Evolutionary conservation across 768 basidiomycete genomes (phyloP).

Genomic region (Botryobasidium botryosum): DNA sequence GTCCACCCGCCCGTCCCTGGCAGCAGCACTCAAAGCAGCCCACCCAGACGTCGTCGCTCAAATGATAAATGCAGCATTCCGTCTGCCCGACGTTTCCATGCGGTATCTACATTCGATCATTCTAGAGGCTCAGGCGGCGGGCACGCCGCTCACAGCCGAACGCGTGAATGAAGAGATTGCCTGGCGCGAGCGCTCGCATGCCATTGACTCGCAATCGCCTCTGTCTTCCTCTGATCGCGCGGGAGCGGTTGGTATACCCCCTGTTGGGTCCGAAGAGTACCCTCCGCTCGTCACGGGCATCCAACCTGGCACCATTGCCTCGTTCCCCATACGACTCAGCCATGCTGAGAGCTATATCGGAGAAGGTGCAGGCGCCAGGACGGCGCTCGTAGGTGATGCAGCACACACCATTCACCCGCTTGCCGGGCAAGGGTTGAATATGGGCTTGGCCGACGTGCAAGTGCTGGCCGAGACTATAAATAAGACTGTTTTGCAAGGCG

Average conservation of each 20-base stretch:
- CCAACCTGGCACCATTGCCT: constrained; percentile 58
- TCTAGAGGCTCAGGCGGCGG: constrained; percentile 34
- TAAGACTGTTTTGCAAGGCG: constrained; percentile 38
- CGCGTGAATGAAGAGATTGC: constrained; percentile 43
- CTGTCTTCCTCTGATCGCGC: constrained; percentile 17
- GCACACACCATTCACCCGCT: constrained; percentile 91
- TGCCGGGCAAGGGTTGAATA: constrained; percentile 89
- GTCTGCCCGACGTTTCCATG: constrained; percentile 59
- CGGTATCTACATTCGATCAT: constrained; percentile 46
- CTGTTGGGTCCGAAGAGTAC: constrained; percentile 38
- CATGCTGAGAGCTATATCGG: constrained; percentile 83
- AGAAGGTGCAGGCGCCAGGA: constrained; percentile 44
- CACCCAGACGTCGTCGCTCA: constrained; percentile 43
- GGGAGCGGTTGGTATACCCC: constrained; percentile 35
- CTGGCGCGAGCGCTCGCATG: constrained; percentile 60
- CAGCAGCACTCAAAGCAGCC: constrained; percentile 48
- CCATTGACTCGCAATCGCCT: constrained; percentile 43
- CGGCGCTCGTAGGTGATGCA: constrained; percentile 86
- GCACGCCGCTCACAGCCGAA: constrained; percentile 23
- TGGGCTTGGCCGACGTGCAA: constrained; percentile 79
- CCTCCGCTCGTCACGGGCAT: constrained; percentile 63
- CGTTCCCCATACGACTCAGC: constrained; percentile 76
- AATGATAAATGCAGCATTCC: constrained; percentile 86
- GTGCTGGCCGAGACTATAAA: constrained; percentile 50
- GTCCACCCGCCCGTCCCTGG: constrained; percentile 70